Evolutionary conservation across 768 basidiomycete species (phyloP).

Genomic region (Lepiota venenata): DNA sequence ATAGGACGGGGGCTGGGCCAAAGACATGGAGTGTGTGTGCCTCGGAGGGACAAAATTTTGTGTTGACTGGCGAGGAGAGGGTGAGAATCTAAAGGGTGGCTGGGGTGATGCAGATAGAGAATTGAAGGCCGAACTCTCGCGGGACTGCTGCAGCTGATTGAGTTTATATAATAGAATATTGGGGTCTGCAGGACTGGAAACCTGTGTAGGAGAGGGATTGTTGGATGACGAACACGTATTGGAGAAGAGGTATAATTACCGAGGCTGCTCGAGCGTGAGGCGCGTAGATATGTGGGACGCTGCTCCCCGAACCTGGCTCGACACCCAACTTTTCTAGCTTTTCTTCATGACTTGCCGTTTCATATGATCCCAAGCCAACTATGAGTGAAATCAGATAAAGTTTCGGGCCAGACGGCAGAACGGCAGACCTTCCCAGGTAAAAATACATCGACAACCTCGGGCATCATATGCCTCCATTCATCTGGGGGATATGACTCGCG

Average conservation of each 20-base stretch:
- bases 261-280: conserved; percentile 84
- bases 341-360: conserved; percentile 75
- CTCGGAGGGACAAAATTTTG: conserved; percentile 29
- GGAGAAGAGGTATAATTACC: conserved; percentile 43
- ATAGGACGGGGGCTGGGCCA: conserved; percentile 55
- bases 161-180: conserved; percentile 78
- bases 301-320: conserved; percentile 57
- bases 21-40: conserved; percentile 74
- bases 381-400: conserved; percentile 9
- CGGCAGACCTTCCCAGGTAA: conserved; percentile 69
- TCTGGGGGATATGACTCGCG: conserved; percentile 66
- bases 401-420: conserved; percentile 9
- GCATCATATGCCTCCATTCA: conserved; percentile 51
- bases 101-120: conserved; percentile 69
- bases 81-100: conserved; percentile 40
- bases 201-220: conserved; percentile 42
- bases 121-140: conserved; percentile 37
- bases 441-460: conserved; percentile 73
- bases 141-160: conserved; percentile 82
- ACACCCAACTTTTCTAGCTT: conserved; percentile 80
- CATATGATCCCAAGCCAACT: conserved; percentile 75
- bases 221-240: conserved; percentile 19
- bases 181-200: conserved; percentile 89
- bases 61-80: conserved; percentile 42
- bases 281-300: conserved; percentile 59